phyloP scores from a whole-genome alignment of 2,329 filamentous ascomycete species.

The Aureobasidium sp. region DNA sequence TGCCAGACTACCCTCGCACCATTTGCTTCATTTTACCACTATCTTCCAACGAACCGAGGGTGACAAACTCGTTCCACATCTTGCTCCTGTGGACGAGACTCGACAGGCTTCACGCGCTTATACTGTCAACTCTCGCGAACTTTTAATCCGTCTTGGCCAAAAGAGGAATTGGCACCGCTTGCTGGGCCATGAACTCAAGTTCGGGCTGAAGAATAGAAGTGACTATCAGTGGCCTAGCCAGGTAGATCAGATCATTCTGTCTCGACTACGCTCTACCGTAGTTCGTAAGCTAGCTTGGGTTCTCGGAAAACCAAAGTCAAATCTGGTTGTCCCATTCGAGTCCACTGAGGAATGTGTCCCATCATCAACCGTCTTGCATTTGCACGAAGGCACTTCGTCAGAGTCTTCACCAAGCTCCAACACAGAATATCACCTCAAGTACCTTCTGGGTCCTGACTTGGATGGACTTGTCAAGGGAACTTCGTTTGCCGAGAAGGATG shows the following conservation, averaged over 20 bases:
- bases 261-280: constrained; percentile 41
- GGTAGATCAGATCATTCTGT: constrained; percentile 48
- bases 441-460: not conserved
- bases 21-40: constrained; percentile 54
- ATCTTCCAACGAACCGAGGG: constrained; percentile 25
- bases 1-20: constrained; percentile 47
- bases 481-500: not conserved
- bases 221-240: constrained; percentile 32
- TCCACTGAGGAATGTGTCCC: not conserved
- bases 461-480: not conserved
- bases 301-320: not conserved
- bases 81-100: not conserved
- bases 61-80: constrained; percentile 49
- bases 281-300: constrained; percentile 39
- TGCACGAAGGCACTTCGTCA: not conserved
- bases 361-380: not conserved
- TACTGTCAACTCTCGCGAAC: constrained; percentile 18
- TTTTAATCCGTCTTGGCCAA: constrained; percentile 32
- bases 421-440: not conserved
- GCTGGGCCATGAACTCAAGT: constrained; percentile 12
- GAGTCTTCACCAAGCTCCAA: no score
- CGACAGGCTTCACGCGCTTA: constrained; percentile 7
- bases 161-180: constrained; percentile 13
- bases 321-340: not conserved
- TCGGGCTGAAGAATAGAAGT: constrained; percentile 9